Evolutionary conservation across 2,329 filamentous ascomycete genomes (phyloP), one percentile per base, ranked within the genome.

Genomic region (Colletotrichum acutatum): DNA sequence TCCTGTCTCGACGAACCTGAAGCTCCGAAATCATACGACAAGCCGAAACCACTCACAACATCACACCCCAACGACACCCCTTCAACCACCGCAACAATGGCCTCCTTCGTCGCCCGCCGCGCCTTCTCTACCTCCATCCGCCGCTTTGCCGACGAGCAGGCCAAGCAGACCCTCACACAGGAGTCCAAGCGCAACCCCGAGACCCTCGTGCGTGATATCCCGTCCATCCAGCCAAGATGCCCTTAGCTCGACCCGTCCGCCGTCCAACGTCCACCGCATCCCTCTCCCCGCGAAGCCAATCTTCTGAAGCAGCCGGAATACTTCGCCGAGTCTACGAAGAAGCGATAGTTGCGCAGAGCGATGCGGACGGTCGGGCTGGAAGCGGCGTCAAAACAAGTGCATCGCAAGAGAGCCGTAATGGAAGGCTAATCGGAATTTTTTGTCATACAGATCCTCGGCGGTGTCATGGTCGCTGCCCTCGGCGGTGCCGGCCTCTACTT

Each of bases 401-500:
- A 16, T 42, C 19, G 12, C 12, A 30, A 24, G 32, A 32, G 16
- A 9, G 30, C 46, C 28, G 22, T 9, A 52, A 68, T 19, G 9
- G 14, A 42, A 59, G 32, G 68, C 75, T 75, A 59, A 76, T 58
- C 28, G 60, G 54, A 46, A 12, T 34, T 52, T 56, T 61, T 66
- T 53, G 9, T 42, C 16, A 7, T 77, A 75, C 80, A 98, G 97
- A 91, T 98, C 81, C 93, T 99, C 77, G 90, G 95, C 76, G 94
- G 91, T 81, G 92, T 98, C 83, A 98, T 98, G 95, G 92, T 93
- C 79, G 92, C 92, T 83, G 93, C 94, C 79, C 93, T 98, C 81
- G 92, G 92, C 80, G 91, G 97, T 79, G 96, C 94, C 77, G 96
- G 96, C 82, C 97, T 92, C 91, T 95, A 95, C 87, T 94, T 97